These are phyloP conservation scores for Hsuehochloa calcarea DNA, from an alignment of 176 grass and related monocot genomes.

Conservation along the genomic window DNA sequence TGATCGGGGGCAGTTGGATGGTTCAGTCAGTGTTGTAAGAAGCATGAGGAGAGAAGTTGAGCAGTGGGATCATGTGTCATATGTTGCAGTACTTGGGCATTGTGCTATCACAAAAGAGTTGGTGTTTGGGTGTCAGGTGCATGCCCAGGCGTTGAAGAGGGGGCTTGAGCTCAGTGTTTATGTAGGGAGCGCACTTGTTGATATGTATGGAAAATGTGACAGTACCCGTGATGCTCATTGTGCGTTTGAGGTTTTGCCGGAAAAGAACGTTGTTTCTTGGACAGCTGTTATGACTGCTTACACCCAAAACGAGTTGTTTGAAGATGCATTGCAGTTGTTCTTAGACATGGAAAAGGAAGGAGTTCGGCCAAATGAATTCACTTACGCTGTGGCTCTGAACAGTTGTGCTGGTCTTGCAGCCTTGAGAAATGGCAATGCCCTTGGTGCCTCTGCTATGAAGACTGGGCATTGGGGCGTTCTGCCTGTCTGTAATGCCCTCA, in stretches of 20 bases:
- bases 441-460: slow-evolving; percentile 60
- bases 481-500: slow-evolving; percentile 57
- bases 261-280: slow-evolving; percentile 82
- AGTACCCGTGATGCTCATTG: slow-evolving; percentile 36
- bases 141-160: slow-evolving; percentile 59
- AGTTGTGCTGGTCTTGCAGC: slow-evolving; percentile 68
- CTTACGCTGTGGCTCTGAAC: slow-evolving; percentile 64
- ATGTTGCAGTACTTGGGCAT: slow-evolving; percentile 62
- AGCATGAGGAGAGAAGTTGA: slow-evolving; percentile 44
- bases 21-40: slow-evolving; percentile 39
- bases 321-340: slow-evolving; percentile 74
- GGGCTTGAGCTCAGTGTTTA: slow-evolving; percentile 52
- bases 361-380: slow-evolving; percentile 57
- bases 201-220: slow-evolving; percentile 84
- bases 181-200: slow-evolving; percentile 58
- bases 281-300: slow-evolving; percentile 68
- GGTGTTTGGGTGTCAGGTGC: slow-evolving; percentile 57
- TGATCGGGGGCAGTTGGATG: slow-evolving; percentile 39
- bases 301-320: slow-evolving; percentile 62
- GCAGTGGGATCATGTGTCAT: slow-evolving; percentile 71
- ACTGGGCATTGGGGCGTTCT: slow-evolving; percentile 41
- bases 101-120: slow-evolving; percentile 55
- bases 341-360: slow-evolving; percentile 54
- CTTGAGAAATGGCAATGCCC: slow-evolving; percentile 61
- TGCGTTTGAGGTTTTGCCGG: slow-evolving; percentile 47